Base-by-base conservation (phyloP, 352 stramenopile genomes). In the Phytophthora cactorum region DNA sequence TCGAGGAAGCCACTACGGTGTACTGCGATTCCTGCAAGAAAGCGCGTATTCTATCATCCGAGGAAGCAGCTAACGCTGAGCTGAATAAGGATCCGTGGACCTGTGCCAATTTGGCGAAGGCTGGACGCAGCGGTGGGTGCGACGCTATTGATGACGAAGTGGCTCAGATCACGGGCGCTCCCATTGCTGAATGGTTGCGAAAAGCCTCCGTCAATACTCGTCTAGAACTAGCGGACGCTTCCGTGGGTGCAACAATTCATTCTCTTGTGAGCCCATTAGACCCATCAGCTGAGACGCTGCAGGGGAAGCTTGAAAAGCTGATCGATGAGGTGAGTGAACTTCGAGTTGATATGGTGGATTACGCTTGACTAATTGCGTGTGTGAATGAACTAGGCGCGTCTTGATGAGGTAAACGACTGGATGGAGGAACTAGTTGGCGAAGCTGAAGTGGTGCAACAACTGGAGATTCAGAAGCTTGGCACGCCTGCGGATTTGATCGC, bases 1-100 rank as follows among this genome's bases (percentile, higher is more conserved):
- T 90, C 3, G 84, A 92, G 41, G 72, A 81, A 56, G 85, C 78
- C 17, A 89, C 74, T 5, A 95, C 88, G 0, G 82, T 93, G 12
- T 90, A 92, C 54, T 96, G 88, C 38, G 88, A 96, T 66, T 50
- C 43, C n/a, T 96, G 88, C 63, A 80, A 79, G 62, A 96, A 96
- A 66, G 85, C 83, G 5, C 86, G 88, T 6, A 90, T 94, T 17
- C 52, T 96, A 22, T 84, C 79, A 10, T 41, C 68, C 2, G 62
- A 78, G 2, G 82, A 93, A 68, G 78, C 73, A 6, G 53, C 31
- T 28, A 58, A 75, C 34, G 38, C 60, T 29, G 52, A 62, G 9
- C 68, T 78, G 15, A 54, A 81, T 9, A 64, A 72, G 8, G 63
- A 76, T 15, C 65, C 70, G 11, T 96, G 88, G 88, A 93, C 73